Conservation (phyloP, 768 basidiomycete genomes). For the Phaffia australis region DNA sequence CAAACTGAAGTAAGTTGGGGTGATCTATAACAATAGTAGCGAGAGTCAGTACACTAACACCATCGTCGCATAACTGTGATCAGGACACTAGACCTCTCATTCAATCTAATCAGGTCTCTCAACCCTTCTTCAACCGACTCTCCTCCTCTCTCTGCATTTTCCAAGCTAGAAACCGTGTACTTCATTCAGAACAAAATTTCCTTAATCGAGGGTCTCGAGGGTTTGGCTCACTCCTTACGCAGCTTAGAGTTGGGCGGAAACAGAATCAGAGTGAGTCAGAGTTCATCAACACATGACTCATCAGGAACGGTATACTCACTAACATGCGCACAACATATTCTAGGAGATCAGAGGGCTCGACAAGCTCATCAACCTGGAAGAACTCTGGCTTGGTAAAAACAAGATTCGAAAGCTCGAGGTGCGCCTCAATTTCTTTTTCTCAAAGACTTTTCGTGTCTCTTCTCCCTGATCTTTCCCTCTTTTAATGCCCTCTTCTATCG, state of each 20-base stretch:
- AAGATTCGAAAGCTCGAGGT: slow-evolving; percentile 85
- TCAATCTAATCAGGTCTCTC: slow-evolving; percentile 62
- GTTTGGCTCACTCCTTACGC: slow-evolving; percentile 49
- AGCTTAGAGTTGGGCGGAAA: slow-evolving; percentile 93
- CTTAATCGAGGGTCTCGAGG: slow-evolving; percentile 57
- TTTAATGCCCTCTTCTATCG: not conserved
- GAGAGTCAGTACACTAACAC: slow-evolving; percentile 38
- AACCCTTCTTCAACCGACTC: slow-evolving; percentile 50
- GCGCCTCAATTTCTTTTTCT: not conserved
- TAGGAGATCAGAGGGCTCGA: slow-evolving; percentile 83
- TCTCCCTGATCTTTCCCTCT: not conserved
- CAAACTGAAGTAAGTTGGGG: slow-evolving; percentile 37
- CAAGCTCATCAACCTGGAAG: slow-evolving; percentile 66
- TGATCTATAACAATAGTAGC: not conserved
- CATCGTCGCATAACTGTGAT: not conserved
- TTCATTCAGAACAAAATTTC: slow-evolving; percentile 94
- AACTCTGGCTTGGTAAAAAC: slow-evolving; percentile 96
- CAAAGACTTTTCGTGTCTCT: not conserved
- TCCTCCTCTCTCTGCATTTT: slow-evolving; percentile 45
- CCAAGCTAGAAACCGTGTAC: slow-evolving; percentile 59
- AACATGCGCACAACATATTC: not conserved
- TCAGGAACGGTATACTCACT: not conserved
- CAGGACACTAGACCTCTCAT: slow-evolving; percentile 83
- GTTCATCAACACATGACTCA: not conserved
- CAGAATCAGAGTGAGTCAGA: slow-evolving; percentile 59